A percentile compares a stretch with the other conserved stretches of the same genome.
Conservation (phyloP, 805 yeast genomes). For the Sugiyamaella boreocaroliniensis region DNA sequence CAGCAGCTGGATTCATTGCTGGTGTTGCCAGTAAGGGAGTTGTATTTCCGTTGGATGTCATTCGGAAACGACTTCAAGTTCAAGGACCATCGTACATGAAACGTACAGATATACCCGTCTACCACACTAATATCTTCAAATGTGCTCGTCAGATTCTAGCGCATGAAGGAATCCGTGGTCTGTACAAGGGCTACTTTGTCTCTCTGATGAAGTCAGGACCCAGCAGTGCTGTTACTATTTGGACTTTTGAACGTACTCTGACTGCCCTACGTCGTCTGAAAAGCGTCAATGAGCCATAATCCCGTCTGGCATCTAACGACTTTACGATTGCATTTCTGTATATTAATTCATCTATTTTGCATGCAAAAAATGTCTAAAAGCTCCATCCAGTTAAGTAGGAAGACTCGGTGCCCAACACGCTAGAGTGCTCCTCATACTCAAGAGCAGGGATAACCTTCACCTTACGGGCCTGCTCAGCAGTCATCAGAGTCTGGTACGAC, state of each 20-base stretch:
- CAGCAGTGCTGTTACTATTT: constrained; percentile 51
- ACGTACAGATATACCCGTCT: constrained; percentile 16
- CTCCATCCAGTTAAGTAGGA: constrained; percentile 16
- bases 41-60: constrained; percentile 80
- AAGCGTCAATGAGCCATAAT: not conserved
- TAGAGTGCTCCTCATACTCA: constrained; percentile 43
- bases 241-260: constrained; percentile 46
- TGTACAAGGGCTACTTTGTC: constrained; percentile 68
- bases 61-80: constrained; percentile 73
- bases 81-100: constrained; percentile 30
- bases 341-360: constrained; percentile 4
- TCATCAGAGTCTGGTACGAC: constrained; percentile 65
- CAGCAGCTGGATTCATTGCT: constrained; percentile 64
- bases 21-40: constrained; percentile 67
- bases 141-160: constrained; percentile 37
- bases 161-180: constrained; percentile 57
- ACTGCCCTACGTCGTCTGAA: not conserved
- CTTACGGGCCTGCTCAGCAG: constrained; percentile 38
- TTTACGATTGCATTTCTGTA: not conserved
- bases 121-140: constrained; percentile 21
- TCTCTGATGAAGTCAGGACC: constrained; percentile 78
- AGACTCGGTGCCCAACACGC: constrained; percentile 14
- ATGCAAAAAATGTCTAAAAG: constrained; percentile 3
- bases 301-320: not conserved
- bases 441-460: constrained; percentile 48